A percentile compares a stretch with the other conserved stretches of the same genome.
phyloP scores from a whole-genome alignment of 2,329 filamentous ascomycete genomes.

The Helotiales sp. region DNA sequence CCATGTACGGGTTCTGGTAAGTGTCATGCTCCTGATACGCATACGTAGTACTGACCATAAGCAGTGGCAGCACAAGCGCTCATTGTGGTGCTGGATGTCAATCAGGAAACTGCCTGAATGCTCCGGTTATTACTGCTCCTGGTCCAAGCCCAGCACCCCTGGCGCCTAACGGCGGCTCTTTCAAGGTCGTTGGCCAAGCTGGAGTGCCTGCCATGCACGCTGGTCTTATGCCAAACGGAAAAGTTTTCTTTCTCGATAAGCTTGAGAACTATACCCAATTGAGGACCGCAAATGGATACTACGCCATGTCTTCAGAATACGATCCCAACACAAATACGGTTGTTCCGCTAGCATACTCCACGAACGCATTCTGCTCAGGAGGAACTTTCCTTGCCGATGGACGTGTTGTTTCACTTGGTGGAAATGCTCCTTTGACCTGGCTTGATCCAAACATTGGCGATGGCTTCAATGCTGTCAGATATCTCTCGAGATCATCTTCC shows the following conservation, averaged over 20 bases:
- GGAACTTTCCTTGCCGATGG: slow-evolving; percentile 60
- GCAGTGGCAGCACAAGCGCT: slow-evolving; percentile 41
- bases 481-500: slow-evolving; percentile 48
- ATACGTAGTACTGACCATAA: slow-evolving; percentile 12
- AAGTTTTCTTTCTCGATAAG: slow-evolving; percentile 62
- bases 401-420: slow-evolving; percentile 53
- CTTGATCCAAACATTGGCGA: slow-evolving; percentile 58
- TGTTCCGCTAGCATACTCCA: slow-evolving; percentile 49
- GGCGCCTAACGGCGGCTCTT: slow-evolving; percentile 45
- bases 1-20: slow-evolving; percentile 56
- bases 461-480: slow-evolving; percentile 59
- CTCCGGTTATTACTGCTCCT: slow-evolving; percentile 36
- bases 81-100: slow-evolving; percentile 59
- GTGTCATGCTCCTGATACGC: not conserved
- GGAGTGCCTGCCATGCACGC: slow-evolving; percentile 66
- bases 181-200: slow-evolving; percentile 52
- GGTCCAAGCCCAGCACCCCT: slow-evolving; percentile 42
- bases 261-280: slow-evolving; percentile 62
- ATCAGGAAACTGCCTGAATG: slow-evolving; percentile 50
- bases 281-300: slow-evolving; percentile 52
- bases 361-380: slow-evolving; percentile 62
- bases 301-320: slow-evolving; percentile 61
- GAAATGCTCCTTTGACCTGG: slow-evolving; percentile 54
- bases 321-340: slow-evolving; percentile 50
- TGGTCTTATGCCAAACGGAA: slow-evolving; percentile 57